Evolutionary conservation across 192 early-diverging fungal genomes (phyloP), one percentile per base, ranked within the genome.

Genomic region (Powellomyces hirtus): DNA sequence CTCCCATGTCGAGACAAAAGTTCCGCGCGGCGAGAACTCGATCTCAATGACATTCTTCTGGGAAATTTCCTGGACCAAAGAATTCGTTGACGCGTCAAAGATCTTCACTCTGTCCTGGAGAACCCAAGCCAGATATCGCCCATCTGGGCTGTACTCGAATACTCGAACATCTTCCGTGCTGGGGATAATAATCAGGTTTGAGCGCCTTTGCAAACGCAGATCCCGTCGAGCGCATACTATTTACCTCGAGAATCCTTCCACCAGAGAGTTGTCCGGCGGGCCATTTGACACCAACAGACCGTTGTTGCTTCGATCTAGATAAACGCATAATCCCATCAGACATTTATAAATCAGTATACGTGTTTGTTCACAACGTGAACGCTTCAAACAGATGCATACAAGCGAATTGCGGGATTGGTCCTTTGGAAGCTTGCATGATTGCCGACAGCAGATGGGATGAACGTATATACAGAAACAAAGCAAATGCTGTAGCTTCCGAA

Each of bases 1-100:
- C 75, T 89, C 88, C 91, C 90, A 96, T 36, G 92, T 96, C n/a
- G 92, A 84, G 16, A 96, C 45, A 64, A 89, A 98, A 31, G 86
- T 94, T 63, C 91, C 92, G 61, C 82, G 83, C 62, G 96, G 95
- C 13, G 96, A 98, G 74, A 98, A 95, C 70, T 81, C 90, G 33
- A 93, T 84, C 81, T 94, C 94, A 59, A 94, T 76, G 26, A 94
- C 84, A 70, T 87, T 86, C 51, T 81, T 74, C 52, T 78, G 76
- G 20, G 71, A 72, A 60, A 97, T 84, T 36, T 81, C 85, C 59
- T 82, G 83, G 29, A 90, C 73, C n/a, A 83, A 72, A 59, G 82
- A 69, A 49, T 87, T 58, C 13, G 65, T 64, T 29, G 62, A 49
- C 13, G 92, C 88, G 72, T 92, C 84, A 66, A 88, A 85, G 51